Conservation (phyloP, 345 rosid species). For the Gossypium ekmanianum region DNA sequence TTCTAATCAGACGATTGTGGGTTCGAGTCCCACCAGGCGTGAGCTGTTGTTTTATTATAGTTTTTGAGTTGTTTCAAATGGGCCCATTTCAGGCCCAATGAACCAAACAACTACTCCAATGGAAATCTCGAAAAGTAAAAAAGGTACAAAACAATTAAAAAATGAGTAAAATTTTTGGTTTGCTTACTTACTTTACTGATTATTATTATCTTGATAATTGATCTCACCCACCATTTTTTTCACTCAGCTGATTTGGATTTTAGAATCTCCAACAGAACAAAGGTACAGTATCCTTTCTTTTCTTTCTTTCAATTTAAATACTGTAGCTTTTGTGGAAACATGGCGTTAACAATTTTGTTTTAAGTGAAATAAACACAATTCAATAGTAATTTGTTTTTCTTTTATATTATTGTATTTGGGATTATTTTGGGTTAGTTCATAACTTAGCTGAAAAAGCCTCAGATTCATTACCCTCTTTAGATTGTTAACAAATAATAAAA, state of each 20-base stretch:
- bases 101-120: neutral
- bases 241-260: constrained; percentile 4
- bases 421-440: constrained; percentile 4
- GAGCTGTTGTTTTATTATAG: neutral
- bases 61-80: neutral
- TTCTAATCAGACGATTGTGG: constrained; percentile 88
- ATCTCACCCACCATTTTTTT: constrained; percentile 2
- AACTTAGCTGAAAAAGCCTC: neutral
- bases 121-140: neutral
- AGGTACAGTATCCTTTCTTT: neutral
- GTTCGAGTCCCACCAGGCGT: constrained; percentile 79
- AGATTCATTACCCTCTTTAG: constrained; percentile 8
- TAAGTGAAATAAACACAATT: neutral
- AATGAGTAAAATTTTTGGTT: neutral
- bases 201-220: neutral
- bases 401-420: neutral
- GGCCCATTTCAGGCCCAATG: neutral
- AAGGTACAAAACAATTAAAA: neutral
- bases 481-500: neutral
- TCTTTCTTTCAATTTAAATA: neutral
- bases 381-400: neutral
- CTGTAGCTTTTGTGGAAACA: neutral
- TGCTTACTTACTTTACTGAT: neutral
- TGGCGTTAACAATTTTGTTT: neutral
- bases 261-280: neutral